Evolutionary conservation across 345 rosid genomes (phyloP), one percentile per base, ranked within the genome.

Genomic region (Boechera retrofracta): DNA sequence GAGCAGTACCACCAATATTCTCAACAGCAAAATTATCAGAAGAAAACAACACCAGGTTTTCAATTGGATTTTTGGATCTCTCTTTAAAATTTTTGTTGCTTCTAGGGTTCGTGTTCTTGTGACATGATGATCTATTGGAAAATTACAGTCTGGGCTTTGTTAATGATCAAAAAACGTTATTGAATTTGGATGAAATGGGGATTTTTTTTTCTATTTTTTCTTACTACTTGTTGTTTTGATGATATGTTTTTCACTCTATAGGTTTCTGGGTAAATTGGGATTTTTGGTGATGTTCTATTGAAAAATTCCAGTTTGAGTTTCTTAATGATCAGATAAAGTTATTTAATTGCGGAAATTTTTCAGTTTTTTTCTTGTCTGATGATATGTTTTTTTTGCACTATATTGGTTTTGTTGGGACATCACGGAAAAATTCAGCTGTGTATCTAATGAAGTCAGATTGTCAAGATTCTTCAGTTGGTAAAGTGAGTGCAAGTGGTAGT

Each of bases 371-470:
- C 10, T 15, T 15, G 24, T 21, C 44, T 39, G 12, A 39, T 39
- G 44, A 39, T 39, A 12, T 11, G 0, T 41, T 10, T 41, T 11
- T 41, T 3, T 12, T 42, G 5, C 13, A 41, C 45, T 41, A 10
- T 41, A 3, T 11, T 41, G 47, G 47, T 42, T 66, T n/a, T 45
- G 1, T 42, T 21, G 61, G 48, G 16, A 7, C 45, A 51, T 32
- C 74, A 72, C 45, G 69, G 48, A 59, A 60, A 18, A 73, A 71
- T 0, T 33, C 75, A 2, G 26, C 66, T 61, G 49, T 71, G 57
- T 74, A 69, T 77, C 63, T 67, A 38, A 71, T 57, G 78, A 70
- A 80, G 32, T 32, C 71, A 18, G 82, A 77, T 68, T 52, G 69
- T 8, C 36, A 74, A 75, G 82, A 72, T 11, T 78, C 84, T 8